Percentiles rank a stretch among this genome's conserved stretches.
Conservation (phyloP, 345 rosid species). For the Boechera divaricarpa region DNA sequence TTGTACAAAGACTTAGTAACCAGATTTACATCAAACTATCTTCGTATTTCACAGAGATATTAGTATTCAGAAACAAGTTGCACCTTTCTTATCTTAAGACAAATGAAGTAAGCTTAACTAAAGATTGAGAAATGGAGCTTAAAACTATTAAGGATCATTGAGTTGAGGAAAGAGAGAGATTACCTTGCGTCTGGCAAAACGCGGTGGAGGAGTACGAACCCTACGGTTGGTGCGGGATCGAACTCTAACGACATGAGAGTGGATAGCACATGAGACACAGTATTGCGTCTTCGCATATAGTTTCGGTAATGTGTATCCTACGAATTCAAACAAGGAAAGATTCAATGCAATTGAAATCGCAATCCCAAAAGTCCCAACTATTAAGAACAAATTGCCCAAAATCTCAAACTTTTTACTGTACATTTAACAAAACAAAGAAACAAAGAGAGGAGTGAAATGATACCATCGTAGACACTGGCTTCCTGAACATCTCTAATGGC, state of each 20-base stretch:
- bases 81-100: background rate
- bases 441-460: background rate
- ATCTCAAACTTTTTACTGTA: background rate
- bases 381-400: background rate
- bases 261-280: constrained; percentile 64
- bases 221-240: constrained; percentile 82
- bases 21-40: background rate
- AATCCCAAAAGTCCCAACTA: background rate
- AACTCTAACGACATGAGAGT: constrained; percentile 89
- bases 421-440: background rate
- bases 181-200: constrained; percentile 90
- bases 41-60: too few species aligned
- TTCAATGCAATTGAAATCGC: background rate
- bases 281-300: constrained; percentile 59
- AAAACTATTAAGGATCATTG: background rate
- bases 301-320: constrained; percentile 77
- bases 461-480: constrained; percentile 83
- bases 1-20: background rate
- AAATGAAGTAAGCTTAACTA: background rate
- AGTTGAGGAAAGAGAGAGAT: background rate
- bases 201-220: constrained; percentile 87
- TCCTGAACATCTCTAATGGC: constrained; percentile 93
- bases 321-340: background rate
- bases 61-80: background rate
- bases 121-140: background rate